phyloP scores from a whole-genome alignment of 1,284 basidiomycete genomes.

The Moesziomyces sp. region DNA sequence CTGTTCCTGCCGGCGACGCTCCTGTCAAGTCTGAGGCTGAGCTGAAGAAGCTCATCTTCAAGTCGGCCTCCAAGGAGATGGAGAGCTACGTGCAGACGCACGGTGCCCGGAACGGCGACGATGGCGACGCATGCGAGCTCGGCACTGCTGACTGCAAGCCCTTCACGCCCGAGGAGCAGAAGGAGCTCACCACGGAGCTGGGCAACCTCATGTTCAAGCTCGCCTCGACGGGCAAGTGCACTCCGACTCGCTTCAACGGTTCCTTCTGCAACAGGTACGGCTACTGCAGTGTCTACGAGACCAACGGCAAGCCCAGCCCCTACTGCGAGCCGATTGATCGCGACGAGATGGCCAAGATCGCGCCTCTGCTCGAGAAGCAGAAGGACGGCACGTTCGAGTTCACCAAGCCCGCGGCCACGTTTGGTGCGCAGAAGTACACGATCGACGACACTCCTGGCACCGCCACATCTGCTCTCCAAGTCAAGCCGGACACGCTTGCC shows the following conservation, averaged over 20 bases:
- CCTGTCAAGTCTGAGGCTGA: not conserved
- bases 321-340: not conserved
- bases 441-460: too few relatives aligned
- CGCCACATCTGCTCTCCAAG: too few relatives aligned
- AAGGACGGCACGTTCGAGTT: constrained; percentile 12
- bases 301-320: too few relatives aligned
- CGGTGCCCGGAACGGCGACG: constrained; percentile 7
- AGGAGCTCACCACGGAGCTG: not conserved
- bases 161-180: constrained; percentile 5
- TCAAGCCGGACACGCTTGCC: too few relatives aligned
- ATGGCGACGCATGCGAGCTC: constrained; percentile 5
- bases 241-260: not conserved
- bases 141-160: constrained; percentile 1
- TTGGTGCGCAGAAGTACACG: too few relatives aligned
- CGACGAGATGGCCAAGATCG: not conserved
- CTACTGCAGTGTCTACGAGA: constrained; percentile 22
- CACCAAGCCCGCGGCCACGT: not conserved
- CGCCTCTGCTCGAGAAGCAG: not conserved
- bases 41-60: not conserved
- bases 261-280: constrained; percentile 6
- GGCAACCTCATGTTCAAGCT: constrained; percentile 6
- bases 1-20: not conserved
- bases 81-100: not conserved
- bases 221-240: constrained; percentile 13
- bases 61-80: not conserved